Evolutionary conservation across 2,329 filamentous ascomycete species (phyloP).

Genomic region (Alternaria alternata): DNA sequence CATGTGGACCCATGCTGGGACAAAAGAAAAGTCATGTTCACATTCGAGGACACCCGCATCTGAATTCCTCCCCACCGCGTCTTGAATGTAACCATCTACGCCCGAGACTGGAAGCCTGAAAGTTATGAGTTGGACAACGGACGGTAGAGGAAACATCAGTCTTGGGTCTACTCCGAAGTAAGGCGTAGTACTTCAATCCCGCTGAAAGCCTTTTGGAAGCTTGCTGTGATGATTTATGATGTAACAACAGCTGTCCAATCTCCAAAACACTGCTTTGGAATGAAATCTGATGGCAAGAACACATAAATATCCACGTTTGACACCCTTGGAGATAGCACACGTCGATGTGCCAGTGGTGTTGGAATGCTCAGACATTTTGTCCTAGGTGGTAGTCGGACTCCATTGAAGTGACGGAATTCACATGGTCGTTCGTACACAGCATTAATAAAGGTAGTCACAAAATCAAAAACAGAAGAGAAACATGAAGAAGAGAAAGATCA

Average conservation of each 20-base stretch:
- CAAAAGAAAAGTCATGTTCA: too few relatives aligned
- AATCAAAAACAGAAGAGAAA: background rate
- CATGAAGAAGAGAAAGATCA: background rate
- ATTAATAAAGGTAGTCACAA: too few relatives aligned
- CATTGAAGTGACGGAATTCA: background rate
- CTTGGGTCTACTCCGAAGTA: background rate
- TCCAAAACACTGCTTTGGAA: background rate
- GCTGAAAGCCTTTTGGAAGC: background rate
- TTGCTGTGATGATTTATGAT: background rate
- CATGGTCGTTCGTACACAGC: background rate
- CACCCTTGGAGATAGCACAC: background rate
- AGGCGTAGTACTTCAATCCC: background rate
- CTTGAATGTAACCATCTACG: background rate
- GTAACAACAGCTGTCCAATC: background rate
- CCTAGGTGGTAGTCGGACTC: background rate
- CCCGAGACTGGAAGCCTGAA: background rate
- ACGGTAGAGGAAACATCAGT: background rate
- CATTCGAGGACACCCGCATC: too few relatives aligned
- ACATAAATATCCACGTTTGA: background rate
- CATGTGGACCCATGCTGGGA: too few relatives aligned
- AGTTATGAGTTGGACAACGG: background rate
- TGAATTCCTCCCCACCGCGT: rapidly evolving
- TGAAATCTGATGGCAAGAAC: background rate
- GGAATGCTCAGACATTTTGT: background rate
- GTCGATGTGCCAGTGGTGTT: background rate